Evolutionary conservation across 2,329 filamentous ascomycete species (phyloP).

Genomic region (Botrytis cinerea): DNA sequence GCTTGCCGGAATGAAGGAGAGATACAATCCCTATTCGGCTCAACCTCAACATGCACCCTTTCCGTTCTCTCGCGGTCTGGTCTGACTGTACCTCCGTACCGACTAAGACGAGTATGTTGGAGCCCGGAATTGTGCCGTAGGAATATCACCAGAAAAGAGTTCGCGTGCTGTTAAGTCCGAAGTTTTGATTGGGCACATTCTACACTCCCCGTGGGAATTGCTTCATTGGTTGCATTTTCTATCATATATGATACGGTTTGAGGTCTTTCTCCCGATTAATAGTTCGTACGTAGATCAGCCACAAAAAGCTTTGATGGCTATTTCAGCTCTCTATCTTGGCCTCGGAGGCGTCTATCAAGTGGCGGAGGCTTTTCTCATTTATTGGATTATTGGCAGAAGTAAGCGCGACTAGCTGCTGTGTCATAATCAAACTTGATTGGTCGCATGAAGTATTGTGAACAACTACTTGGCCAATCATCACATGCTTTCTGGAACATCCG

Average conservation of each 20-base stretch:
- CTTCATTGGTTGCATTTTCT: not conserved
- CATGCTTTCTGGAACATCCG: not conserved
- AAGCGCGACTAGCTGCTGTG: constrained; percentile 12
- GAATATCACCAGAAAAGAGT: not conserved
- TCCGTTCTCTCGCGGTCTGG: not conserved
- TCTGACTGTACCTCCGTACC: not conserved
- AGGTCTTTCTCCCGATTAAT: not conserved
- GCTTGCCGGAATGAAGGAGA: not conserved
- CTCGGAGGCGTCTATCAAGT: constrained; percentile 15
- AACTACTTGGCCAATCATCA: not conserved
- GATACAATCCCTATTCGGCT: not conserved
- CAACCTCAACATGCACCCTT: not conserved
- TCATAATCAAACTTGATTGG: constrained; percentile 7
- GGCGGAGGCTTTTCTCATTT: constrained; percentile 4
- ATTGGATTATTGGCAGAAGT: constrained; percentile 20
- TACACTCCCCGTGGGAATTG: not conserved
- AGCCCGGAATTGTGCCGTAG: not conserved
- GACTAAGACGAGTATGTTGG: not conserved
- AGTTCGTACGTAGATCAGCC: constrained; percentile 8
- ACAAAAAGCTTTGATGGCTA: not conserved
- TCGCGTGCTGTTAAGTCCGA: not conserved
- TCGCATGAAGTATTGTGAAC: not conserved
- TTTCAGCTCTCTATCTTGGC: constrained; percentile 6
- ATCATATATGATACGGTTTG: not conserved
- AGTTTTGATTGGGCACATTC: not conserved